Conservation (phyloP, 31 red algal species). For the Odonthalia washingtoniensis region DNA sequence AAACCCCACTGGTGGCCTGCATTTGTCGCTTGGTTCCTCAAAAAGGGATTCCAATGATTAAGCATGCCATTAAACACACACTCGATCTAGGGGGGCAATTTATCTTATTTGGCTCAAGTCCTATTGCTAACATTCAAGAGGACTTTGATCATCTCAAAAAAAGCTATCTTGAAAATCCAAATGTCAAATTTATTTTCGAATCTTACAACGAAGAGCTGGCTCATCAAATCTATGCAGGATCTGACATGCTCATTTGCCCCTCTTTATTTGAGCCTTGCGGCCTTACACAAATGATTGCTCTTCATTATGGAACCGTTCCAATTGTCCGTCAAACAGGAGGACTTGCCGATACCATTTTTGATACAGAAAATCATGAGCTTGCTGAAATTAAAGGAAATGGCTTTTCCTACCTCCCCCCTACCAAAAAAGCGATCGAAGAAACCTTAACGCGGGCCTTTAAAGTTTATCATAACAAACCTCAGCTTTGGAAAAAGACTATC, state of each 20-base stretch:
- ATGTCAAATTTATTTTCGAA: neutral
- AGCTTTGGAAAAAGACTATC: too few species aligned
- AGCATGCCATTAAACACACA: too few species aligned
- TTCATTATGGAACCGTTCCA: conserved; percentile 21
- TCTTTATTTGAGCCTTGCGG: conserved; percentile 48
- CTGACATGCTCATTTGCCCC: conserved; percentile 32
- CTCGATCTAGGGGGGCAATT: too few species aligned
- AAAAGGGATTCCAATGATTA: too few species aligned
- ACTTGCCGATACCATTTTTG: conserved; percentile 22
- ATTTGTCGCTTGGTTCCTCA: too few species aligned
- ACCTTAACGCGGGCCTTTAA: too few species aligned
- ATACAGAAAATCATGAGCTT: neutral
- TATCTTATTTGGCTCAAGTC: too few species aligned
- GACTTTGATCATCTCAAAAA: neutral
- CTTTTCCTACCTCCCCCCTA: conserved; percentile 9
- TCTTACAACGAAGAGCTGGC: conserved; percentile 32
- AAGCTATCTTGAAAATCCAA: neutral
- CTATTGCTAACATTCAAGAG: conserved; percentile 8
- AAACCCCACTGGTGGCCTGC: too few species aligned
- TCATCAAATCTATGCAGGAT: conserved; percentile 17
- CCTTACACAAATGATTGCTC: conserved; percentile 22
- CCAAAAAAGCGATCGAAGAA: too few species aligned
- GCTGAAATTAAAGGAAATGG: conserved; percentile 13
- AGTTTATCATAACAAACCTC: too few species aligned
- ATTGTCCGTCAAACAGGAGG: conserved; percentile 31